Base-by-base conservation (phyloP, 371 early-diverging fungal species). In the Paraphysoderma sedebokerense region DNA sequence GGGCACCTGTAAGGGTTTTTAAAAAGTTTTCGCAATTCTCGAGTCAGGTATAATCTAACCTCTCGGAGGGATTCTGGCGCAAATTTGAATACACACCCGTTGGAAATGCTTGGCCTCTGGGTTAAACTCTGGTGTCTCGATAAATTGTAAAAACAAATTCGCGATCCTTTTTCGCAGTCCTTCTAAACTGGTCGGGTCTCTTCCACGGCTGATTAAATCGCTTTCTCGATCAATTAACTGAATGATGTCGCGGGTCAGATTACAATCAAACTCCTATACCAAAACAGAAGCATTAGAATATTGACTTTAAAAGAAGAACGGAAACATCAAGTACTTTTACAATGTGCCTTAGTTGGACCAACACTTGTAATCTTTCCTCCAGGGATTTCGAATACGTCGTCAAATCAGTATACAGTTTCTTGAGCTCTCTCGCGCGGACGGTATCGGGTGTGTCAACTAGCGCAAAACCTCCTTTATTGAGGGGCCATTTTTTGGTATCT, bases 221-320 rank as follows among this genome's bases (percentile, higher is more conserved):
- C 70, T 70, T 44, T 72, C 72, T n/a, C 72, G 46, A 44, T 72
- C 68, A 49, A 72, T 70, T 38, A 72, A 53, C 37, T 68, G 61
- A 2, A 72, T 63, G 24, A 72, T 63, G 29, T 70, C 70, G 26
- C 66, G 45, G 12, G 70, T 61, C 38, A 72, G 45, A 17, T 55
- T 54, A 46, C 72, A 72, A 50, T 72, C 72, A 52, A 67, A 70
- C 47, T 72, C 72, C 56, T 65, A 27, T 24, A 32, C n/a, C n/a
- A n/a, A n/a, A n/a, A n/a, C n/a, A n/a, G n/a, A n/a, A n/a, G n/a
- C n/a, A n/a, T n/a, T n/a, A n/a, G 30, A 22, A 36, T 29, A 50
- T 44, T 50, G n/a, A 34, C 15, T 44, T 50, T 29, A 51, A 51
- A 50, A 47, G 8, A 47, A 41, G 32, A n/a, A 11, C 22, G 26